Evolutionary conservation across 2,329 filamentous ascomycete species (phyloP).

Genomic region (Talaromyces sp.): DNA sequence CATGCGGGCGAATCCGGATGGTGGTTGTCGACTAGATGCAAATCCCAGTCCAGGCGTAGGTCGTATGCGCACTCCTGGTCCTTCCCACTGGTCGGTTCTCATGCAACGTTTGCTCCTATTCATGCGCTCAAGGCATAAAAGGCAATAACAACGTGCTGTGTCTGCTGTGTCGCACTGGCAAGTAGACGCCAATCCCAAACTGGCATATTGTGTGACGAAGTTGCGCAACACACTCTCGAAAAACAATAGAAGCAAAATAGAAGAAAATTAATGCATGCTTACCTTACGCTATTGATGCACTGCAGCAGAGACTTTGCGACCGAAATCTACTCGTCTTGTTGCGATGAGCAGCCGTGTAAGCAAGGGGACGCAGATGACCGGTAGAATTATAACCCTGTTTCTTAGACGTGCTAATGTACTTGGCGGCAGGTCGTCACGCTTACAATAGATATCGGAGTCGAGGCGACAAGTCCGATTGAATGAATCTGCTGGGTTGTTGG

Average conservation of each 20-base stretch:
- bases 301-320: not conserved
- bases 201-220: not conserved
- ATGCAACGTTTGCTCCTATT: not conserved
- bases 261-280: slow-evolving; percentile 12
- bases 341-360: not conserved
- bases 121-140: slow-evolving; percentile 1
- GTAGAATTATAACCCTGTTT: not conserved
- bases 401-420: not conserved
- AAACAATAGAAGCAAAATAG: slow-evolving; percentile 3
- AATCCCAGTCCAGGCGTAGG: not conserved
- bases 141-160: slow-evolving; percentile 3
- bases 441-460: not conserved
- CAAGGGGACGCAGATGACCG: slow-evolving; percentile 4
- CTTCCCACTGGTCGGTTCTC: slow-evolving; percentile 2
- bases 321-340: not conserved
- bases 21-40: not conserved
- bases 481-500: not conserved
- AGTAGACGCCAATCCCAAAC: not conserved
- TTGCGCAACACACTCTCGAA: slow-evolving; percentile 2
- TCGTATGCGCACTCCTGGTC: not conserved
- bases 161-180: not conserved
- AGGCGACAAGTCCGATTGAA: not conserved
- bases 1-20: slow-evolving; percentile 3
- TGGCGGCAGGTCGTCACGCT: slow-evolving; percentile 7
- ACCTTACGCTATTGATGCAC: slow-evolving; percentile 11